These are phyloP conservation scores for Ascochyta rabiei DNA, from an alignment of 2,329 filamentous ascomycete genomes.

Conservation along the genomic window DNA sequence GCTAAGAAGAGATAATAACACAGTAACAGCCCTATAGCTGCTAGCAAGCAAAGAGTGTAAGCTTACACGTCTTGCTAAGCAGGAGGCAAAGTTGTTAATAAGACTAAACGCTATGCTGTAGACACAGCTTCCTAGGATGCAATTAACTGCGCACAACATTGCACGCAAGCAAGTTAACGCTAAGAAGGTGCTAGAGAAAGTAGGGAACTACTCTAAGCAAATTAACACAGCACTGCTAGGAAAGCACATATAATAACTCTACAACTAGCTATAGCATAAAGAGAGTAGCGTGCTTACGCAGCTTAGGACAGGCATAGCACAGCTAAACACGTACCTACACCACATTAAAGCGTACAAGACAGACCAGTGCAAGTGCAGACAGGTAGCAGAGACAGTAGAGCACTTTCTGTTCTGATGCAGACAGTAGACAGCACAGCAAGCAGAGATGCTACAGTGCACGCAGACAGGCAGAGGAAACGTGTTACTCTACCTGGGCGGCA, in stretches of 20 bases:
- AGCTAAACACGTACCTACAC: slow-evolving; percentile 15
- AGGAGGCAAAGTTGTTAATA: slow-evolving; percentile 10
- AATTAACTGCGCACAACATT: slow-evolving; percentile 13
- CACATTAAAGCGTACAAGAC: slow-evolving; percentile 9
- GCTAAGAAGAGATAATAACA: slow-evolving; percentile 12
- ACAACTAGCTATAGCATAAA: slow-evolving; percentile 11
- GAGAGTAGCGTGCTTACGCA: slow-evolving; percentile 13
- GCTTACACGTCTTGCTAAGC: slow-evolving; percentile 14
- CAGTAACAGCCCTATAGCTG: slow-evolving; percentile 15
- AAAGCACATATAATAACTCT: slow-evolving; percentile 15
- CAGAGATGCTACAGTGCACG: slow-evolving; percentile 11
- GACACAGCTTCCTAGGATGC: slow-evolving; percentile 13
- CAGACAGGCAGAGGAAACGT: slow-evolving; percentile 13
- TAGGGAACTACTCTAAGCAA: slow-evolving; percentile 12
- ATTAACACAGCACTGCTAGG: slow-evolving; percentile 15
- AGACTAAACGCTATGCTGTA: slow-evolving; percentile 7
- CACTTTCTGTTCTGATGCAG: slow-evolving; percentile 12
- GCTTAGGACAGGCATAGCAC: slow-evolving; percentile 17
- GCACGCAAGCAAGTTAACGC: slow-evolving; percentile 11
- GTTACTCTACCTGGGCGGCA: slow-evolving; percentile 13
- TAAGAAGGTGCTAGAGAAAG: slow-evolving; percentile 13
- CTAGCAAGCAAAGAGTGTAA: slow-evolving; percentile 18
- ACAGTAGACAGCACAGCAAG: slow-evolving; percentile 7
- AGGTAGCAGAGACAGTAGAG: slow-evolving; percentile 6
- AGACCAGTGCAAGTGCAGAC: slow-evolving; percentile 11